phyloP scores from a whole-genome alignment of 805 yeast species.

The Sugiyamaella boreocaroliniensis region DNA sequence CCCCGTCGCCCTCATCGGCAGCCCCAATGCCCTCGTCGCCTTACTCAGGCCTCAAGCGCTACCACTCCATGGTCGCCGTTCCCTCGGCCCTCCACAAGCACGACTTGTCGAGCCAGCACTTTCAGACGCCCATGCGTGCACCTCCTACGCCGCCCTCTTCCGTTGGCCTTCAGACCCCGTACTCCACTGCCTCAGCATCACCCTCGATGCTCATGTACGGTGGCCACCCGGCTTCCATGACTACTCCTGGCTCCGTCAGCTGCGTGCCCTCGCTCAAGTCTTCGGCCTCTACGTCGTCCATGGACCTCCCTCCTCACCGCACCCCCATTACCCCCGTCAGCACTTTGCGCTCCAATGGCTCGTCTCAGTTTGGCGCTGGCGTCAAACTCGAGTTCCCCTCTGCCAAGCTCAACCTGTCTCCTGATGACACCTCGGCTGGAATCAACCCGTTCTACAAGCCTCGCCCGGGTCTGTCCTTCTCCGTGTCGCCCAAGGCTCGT shows the following conservation, averaged over 20 bases:
- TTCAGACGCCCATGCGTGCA: neutral
- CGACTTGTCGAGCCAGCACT: neutral
- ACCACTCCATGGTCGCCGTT: neutral
- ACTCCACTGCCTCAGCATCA: slow-evolving; percentile 5
- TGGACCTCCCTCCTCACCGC: neutral
- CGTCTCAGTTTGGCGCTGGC: slow-evolving; percentile 8
- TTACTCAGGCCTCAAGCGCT: neutral
- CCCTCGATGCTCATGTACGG: neutral
- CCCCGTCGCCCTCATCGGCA: neutral
- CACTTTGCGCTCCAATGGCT: neutral
- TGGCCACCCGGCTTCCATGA: neutral
- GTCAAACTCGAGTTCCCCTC: slow-evolving; percentile 18
- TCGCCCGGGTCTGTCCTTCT: slow-evolving; percentile 20
- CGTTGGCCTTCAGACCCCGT: slow-evolving; percentile 11
- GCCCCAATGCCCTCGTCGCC: neutral
- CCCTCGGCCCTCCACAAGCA: neutral
- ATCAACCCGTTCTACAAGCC: slow-evolving; percentile 32
- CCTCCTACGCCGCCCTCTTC: neutral
- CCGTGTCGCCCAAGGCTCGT: neutral
- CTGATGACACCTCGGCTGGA: slow-evolving; percentile 16
- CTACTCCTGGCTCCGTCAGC: neutral
- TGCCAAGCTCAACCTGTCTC: neutral
- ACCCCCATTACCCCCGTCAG: slow-evolving; percentile 5
- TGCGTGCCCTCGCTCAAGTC: neutral
- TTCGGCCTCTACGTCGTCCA: neutral